These are phyloP conservation scores for Parachaetomium inaequale DNA, from an alignment of 495 filamentous ascomycete species.

Conservation along the genomic window DNA sequence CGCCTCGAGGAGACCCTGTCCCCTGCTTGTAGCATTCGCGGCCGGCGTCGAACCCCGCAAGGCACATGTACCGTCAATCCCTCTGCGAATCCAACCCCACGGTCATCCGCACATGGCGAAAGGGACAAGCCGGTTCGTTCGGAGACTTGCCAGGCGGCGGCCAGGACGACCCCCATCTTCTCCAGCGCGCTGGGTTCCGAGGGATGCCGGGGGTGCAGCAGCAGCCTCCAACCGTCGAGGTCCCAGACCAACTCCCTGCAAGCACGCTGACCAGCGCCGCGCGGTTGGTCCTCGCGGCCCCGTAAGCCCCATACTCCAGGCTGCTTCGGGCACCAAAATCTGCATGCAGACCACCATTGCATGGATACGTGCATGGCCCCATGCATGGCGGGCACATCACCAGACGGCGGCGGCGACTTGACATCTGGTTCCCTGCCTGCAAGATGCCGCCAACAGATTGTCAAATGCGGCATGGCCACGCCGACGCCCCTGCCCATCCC, in stretches of 20 bases:
- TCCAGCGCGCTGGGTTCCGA: conserved; percentile 2
- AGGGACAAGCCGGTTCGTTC: background rate
- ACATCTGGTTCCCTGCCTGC: conserved; percentile 3
- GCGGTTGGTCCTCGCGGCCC: conserved; percentile 6
- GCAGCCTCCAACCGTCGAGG: background rate
- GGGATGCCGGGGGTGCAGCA: background rate
- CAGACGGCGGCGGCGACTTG: conserved; percentile 10
- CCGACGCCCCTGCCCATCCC: background rate
- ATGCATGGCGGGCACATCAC: conserved; percentile 24
- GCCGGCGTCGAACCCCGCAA: background rate
- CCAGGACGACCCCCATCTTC: background rate
- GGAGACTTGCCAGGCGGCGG: background rate
- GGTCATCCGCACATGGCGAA: background rate
- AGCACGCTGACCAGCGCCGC: background rate
- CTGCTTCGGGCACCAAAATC: conserved; percentile 4
- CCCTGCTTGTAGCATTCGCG: background rate
- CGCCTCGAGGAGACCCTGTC: background rate
- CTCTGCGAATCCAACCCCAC: background rate
- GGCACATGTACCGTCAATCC: background rate
- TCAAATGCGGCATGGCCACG: background rate
- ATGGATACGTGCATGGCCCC: conserved; percentile 16
- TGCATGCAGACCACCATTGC: conserved; percentile 15
- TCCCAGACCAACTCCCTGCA: background rate
- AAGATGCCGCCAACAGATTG: conserved; percentile 7
- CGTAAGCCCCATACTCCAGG: background rate